Percentiles rank a stretch among this genome's conserved stretches.
These are phyloP conservation scores for Ettlia oleoabundans DNA, from an alignment of 139 green algal genomes.

Conservation along the genomic window DNA sequence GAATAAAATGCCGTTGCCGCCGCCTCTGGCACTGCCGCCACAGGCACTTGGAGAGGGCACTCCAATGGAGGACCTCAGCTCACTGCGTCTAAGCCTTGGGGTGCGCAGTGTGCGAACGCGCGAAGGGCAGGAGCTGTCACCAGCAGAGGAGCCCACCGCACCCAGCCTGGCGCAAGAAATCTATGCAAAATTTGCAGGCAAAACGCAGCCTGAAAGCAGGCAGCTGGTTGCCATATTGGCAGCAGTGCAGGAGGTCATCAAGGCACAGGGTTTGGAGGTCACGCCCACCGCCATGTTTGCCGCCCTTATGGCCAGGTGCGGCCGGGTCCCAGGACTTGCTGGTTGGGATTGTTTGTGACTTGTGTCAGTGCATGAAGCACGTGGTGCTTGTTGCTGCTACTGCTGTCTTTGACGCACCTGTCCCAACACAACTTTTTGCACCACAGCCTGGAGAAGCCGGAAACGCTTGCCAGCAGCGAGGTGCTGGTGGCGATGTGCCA, in stretches of 20 bases:
- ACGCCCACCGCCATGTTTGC: slow-evolving; percentile 84
- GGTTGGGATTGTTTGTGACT: too few species aligned
- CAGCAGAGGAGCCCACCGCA: not conserved
- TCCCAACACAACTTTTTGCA: not conserved
- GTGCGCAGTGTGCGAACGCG: slow-evolving; percentile 1
- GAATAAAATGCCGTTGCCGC: not conserved
- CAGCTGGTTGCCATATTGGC: slow-evolving; percentile 73
- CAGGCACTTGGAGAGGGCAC: not conserved
- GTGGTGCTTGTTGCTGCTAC: not conserved
- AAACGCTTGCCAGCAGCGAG: slow-evolving; percentile 55
- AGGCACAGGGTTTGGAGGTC: slow-evolving; percentile 59
- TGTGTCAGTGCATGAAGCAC: not conserved
- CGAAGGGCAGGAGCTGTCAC: not conserved
- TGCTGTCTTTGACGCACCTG: not conserved
- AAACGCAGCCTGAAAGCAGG: slow-evolving; percentile 70
- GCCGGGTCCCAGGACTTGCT: too few species aligned
- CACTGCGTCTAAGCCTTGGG: slow-evolving; percentile 8
- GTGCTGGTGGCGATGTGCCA: slow-evolving; percentile 70
- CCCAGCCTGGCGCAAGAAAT: slow-evolving; percentile 59
- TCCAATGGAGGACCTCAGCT: slow-evolving; percentile 11
- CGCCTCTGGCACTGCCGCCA: not conserved
- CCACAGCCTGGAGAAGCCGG: slow-evolving; percentile 62
- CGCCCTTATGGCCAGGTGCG: slow-evolving; percentile 72
- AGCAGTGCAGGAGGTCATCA: slow-evolving; percentile 73
- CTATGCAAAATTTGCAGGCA: slow-evolving; percentile 55